A percentile compares a stretch with the other conserved stretches of the same genome.
Evolutionary conservation across 2,329 filamentous ascomycete genomes (phyloP).

Genomic region (Aspergillus arachidicola): DNA sequence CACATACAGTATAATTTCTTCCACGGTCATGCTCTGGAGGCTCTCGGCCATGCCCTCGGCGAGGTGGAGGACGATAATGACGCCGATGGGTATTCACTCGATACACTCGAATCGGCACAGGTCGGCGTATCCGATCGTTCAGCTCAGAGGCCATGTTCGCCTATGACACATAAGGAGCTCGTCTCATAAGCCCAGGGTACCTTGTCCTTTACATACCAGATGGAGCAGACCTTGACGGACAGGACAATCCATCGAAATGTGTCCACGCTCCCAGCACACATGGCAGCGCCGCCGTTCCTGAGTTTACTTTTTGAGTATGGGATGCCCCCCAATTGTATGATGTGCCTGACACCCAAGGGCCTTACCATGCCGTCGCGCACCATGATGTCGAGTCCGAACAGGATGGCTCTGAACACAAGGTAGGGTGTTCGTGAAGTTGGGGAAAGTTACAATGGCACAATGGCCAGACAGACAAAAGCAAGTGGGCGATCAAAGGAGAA

Average conservation of each 20-base stretch:
- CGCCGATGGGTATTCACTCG: background rate
- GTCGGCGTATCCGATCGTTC: background rate
- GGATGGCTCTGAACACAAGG: background rate
- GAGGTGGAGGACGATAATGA: background rate
- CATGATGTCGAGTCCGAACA: background rate
- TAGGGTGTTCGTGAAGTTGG: background rate
- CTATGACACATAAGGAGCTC: background rate
- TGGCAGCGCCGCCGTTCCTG: background rate
- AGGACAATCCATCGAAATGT: constrained; percentile 1
- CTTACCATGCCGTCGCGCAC: background rate
- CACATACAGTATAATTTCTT: background rate
- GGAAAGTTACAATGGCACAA: background rate
- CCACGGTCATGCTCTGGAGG: background rate
- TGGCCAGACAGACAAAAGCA: background rate
- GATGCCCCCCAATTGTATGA: too few species aligned
- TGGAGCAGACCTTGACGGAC: background rate
- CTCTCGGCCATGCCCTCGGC: background rate
- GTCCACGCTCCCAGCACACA: constrained; percentile 4
- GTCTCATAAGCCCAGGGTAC: background rate
- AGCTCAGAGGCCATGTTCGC: background rate
- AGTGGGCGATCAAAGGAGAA: too few species aligned
- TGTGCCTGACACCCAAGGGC: background rate
- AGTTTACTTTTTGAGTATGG: background rate
- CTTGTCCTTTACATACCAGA: background rate
- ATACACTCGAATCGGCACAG: background rate